Conservation (phyloP, 2,329 filamentous ascomycete genomes). For the Fusarium sp. region DNA sequence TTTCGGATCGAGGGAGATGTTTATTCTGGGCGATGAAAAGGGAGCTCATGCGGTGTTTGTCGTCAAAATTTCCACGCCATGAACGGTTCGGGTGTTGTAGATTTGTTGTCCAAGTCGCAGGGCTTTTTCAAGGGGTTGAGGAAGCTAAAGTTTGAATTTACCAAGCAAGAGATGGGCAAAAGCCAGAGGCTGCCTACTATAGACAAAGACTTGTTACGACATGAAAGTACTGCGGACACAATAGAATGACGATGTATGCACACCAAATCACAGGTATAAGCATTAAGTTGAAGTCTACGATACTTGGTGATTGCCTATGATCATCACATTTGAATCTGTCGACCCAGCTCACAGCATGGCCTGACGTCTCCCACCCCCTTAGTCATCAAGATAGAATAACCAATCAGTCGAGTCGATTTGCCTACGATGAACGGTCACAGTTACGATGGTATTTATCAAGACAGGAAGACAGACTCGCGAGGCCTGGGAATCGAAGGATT, state of each 20-base stretch:
- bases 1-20: constrained; percentile 29
- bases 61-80: constrained; percentile 26
- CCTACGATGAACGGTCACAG: constrained; percentile 1
- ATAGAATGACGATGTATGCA: not conserved
- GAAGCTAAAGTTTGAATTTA: constrained; percentile 36
- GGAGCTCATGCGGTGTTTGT: constrained; percentile 6
- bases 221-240: constrained; percentile 18
- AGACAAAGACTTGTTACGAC: constrained; percentile 35
- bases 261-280: not conserved
- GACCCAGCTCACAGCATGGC: too few relatives aligned
- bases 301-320: not conserved
- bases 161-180: constrained; percentile 26
- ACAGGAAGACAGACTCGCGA: constrained; percentile 1
- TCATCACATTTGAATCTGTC: too few relatives aligned
- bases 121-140: constrained; percentile 32
- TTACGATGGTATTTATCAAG: not conserved
- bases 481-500: constrained; percentile 17
- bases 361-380: too few relatives aligned
- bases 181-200: constrained; percentile 29
- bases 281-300: not conserved
- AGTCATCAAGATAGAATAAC: not conserved
- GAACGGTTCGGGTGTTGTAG: constrained; percentile 42
- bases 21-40: constrained; percentile 18
- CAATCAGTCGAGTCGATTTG: not conserved
- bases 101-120: constrained; percentile 47